These are phyloP conservation scores for Rubus parviflorus DNA, from an alignment of 306 rosid genomes.

Conservation along the genomic window DNA sequence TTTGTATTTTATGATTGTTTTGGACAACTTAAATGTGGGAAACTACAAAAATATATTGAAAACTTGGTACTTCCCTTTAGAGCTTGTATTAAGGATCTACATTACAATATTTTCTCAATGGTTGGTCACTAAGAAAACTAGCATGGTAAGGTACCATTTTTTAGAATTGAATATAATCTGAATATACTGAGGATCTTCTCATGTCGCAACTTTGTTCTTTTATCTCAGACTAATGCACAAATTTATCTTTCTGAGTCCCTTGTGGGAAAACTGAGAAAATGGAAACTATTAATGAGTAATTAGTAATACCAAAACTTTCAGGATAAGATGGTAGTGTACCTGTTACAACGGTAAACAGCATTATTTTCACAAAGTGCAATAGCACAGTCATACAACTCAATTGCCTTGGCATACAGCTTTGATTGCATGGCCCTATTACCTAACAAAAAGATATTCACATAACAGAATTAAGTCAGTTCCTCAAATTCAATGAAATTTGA, in stretches of 20 bases:
- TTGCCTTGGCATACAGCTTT: slow-evolving; percentile 58
- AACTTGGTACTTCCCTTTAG: background rate
- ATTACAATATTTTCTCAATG: background rate
- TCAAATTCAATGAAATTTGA: background rate
- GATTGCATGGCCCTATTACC: slow-evolving; percentile 89
- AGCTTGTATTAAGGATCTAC: background rate
- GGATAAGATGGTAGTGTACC: slow-evolving; percentile 48
- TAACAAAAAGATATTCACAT: slow-evolving; percentile 37
- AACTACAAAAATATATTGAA: background rate
- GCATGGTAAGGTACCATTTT: background rate
- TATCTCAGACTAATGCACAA: background rate
- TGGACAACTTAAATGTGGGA: background rate
- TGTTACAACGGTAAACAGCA: slow-evolving; percentile 92
- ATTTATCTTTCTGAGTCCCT: background rate
- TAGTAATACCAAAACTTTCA: background rate
- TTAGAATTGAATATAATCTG: background rate
- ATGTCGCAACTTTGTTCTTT: background rate
- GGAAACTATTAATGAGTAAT: background rate
- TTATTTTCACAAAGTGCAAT: slow-evolving; percentile 61
- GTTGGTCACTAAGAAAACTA: background rate
- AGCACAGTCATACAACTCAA: slow-evolving; percentile 80
- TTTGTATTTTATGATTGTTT: background rate
- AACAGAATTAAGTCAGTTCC: slow-evolving; percentile 5
- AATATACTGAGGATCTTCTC: background rate
- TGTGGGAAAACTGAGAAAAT: background rate